phyloP scores from a whole-genome alignment of 495 filamentous ascomycete genomes.

The Neurospora sp. region DNA sequence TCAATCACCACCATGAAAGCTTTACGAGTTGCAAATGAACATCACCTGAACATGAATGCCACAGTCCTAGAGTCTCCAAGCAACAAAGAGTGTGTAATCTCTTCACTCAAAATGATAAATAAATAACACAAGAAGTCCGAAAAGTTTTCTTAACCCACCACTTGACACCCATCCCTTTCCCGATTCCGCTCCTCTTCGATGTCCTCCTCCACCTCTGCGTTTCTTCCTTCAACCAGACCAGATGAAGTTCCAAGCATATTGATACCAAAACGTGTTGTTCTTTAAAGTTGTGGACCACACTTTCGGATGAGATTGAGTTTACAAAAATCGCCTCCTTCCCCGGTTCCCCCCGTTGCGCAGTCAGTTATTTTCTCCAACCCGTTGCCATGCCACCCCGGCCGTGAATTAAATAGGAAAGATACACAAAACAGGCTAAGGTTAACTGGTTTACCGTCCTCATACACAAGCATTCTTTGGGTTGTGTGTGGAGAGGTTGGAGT shows the following conservation, averaged over 20 bases:
- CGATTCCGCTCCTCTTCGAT: neutral
- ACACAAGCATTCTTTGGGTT: neutral
- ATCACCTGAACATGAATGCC: neutral
- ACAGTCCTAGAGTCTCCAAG: neutral
- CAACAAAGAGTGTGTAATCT: neutral
- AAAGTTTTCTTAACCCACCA: neutral
- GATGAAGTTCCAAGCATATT: neutral
- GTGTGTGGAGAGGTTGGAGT: neutral
- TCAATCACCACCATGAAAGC: neutral
- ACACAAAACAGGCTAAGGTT: neutral
- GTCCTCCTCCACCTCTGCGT: neutral
- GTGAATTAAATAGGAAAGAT: neutral
- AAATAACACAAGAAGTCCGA: neutral
- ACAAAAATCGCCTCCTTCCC: neutral
- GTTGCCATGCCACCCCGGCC: neutral
- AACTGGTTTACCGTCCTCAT: neutral
- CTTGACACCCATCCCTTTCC: neutral
- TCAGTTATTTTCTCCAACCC: neutral
- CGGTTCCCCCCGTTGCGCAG: neutral
- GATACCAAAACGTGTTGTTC: neutral
- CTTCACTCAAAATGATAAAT: neutral
- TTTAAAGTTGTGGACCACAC: neutral
- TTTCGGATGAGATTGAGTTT: neutral
- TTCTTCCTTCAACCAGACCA: neutral
- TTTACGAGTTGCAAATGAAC: neutral